Evolutionary conservation across 2,329 filamentous ascomycete genomes (phyloP).

Genomic region (Fusarium sp.): DNA sequence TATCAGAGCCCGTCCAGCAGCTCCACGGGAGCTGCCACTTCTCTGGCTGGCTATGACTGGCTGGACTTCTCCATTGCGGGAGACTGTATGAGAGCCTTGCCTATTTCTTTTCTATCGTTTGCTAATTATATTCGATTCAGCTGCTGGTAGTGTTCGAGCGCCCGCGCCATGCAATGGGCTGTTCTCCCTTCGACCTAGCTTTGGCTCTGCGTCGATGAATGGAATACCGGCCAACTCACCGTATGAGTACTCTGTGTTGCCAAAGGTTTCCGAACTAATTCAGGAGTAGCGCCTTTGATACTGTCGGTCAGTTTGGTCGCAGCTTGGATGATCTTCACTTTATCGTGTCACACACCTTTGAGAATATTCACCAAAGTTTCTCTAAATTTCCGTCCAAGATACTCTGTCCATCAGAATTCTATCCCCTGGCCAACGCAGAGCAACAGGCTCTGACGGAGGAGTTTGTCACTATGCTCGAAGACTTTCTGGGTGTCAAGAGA

Average conservation of each 20-base stretch:
- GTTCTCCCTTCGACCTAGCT: not conserved
- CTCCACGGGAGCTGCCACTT: rapidly evolving
- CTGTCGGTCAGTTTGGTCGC: not conserved
- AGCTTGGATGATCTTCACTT: not conserved
- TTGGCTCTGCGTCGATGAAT: not conserved
- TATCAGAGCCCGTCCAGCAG: not conserved
- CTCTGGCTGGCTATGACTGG: not conserved
- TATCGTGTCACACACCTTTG: not conserved
- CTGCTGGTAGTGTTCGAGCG: not conserved
- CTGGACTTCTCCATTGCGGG: not conserved
- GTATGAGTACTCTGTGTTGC: not conserved
- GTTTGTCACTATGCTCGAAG: not conserved
- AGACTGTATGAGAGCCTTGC: not conserved
- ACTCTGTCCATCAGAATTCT: not conserved
- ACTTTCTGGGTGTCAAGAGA: not conserved
- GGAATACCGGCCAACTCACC: not conserved
- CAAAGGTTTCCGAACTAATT: rapidly evolving
- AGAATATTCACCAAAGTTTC: not conserved
- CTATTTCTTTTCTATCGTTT: not conserved
- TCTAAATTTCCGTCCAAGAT: not conserved
- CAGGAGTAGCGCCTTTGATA: rapidly evolving
- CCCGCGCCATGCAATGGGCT: not conserved
- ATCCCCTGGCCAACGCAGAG: rapidly evolving
- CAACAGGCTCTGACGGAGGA: not conserved
- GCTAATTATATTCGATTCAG: not conserved